phyloP scores from a whole-genome alignment of 352 stramenopile genomes.

The Globisporangium sylvaticum region DNA sequence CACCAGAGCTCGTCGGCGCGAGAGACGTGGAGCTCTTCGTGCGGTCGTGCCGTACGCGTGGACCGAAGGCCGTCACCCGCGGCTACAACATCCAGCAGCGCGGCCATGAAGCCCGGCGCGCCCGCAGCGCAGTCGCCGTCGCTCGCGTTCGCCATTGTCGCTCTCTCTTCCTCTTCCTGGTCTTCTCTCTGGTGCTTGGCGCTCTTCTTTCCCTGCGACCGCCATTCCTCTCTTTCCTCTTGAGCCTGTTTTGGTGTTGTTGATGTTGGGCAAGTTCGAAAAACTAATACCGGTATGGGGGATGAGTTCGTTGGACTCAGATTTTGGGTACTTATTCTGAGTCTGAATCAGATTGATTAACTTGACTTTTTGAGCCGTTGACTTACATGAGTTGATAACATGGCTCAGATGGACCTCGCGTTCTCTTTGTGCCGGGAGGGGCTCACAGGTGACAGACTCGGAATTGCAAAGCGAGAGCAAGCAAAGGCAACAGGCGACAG shows the following conservation, averaged over 20 bases:
- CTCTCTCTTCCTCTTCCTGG: background rate
- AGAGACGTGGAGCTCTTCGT: background rate
- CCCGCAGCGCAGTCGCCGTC: background rate
- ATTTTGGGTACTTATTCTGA: background rate
- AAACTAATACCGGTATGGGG: background rate
- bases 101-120: background rate
- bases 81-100: background rate
- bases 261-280: background rate
- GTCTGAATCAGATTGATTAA: background rate
- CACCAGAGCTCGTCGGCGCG: background rate
- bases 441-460: no score
- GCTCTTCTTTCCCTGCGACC: background rate
- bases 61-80: background rate
- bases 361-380: no score
- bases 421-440: no score
- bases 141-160: background rate
- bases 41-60: background rate
- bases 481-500: no score
- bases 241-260: background rate
- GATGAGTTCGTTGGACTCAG: background rate
- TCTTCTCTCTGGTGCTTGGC: background rate
- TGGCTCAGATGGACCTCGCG: no score
- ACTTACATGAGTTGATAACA: no score
- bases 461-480: no score
- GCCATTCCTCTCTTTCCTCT: no score